Evolutionary conservation across 768 basidiomycete genomes (phyloP).

Genomic region (Chiua virens): DNA sequence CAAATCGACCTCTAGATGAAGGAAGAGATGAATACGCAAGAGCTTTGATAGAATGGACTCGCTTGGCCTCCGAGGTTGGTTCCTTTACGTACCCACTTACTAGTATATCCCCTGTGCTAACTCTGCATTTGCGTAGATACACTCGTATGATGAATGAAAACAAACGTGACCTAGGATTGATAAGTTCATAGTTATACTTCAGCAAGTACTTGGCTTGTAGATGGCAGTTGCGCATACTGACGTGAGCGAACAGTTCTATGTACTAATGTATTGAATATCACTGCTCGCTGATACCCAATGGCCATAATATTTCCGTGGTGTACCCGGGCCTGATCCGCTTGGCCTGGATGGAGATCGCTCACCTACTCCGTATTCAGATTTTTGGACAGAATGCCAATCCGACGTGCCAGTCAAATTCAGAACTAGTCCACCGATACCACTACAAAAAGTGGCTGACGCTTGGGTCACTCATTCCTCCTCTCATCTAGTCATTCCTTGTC

Average conservation of each 20-base stretch:
- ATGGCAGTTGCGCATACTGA: not conserved
- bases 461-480: not conserved
- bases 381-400: no score
- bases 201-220: not conserved
- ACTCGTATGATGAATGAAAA: conserved; percentile 23
- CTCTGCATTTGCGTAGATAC: conserved; percentile 18
- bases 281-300: no score
- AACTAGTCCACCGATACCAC: not conserved
- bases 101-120: not conserved
- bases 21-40: conserved; percentile 71
- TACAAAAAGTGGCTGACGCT: not conserved
- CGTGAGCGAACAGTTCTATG: not conserved
- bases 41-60: conserved; percentile 70
- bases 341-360: no score
- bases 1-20: conserved; percentile 70
- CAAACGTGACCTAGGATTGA: not conserved
- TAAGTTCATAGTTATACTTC: not conserved
- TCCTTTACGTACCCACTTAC: not conserved
- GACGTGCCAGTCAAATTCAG: no score
- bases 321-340: no score
- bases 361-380: no score
- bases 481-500: conserved; percentile 12
- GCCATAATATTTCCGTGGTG: no score
- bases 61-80: conserved; percentile 60
- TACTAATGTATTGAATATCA: not conserved